Percentiles rank a stretch among this genome's conserved stretches.
Conservation (phyloP, 202 grass and related monocot genomes). For the Zoysia matrella region DNA sequence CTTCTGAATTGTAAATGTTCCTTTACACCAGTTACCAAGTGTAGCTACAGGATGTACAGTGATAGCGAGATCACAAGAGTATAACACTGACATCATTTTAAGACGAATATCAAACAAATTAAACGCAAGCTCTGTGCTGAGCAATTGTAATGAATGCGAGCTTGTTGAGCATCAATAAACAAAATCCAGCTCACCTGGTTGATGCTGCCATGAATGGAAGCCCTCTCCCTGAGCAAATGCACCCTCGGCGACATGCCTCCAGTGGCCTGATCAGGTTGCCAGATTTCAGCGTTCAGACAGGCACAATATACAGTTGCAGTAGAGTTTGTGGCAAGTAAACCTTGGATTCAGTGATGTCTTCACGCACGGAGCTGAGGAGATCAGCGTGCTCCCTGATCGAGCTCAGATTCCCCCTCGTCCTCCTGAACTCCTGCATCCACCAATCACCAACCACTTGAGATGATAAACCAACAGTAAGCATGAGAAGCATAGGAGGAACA, state of each 20-base stretch:
- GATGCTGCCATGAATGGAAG: constrained; percentile 95
- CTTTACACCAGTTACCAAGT: not conserved
- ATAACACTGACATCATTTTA: not conserved
- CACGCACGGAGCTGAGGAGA: constrained; percentile 83
- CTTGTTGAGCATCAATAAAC: not conserved
- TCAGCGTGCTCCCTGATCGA: constrained; percentile 95
- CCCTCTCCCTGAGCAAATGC: constrained; percentile 91
- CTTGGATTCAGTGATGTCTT: constrained; percentile 96
- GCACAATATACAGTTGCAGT: constrained; percentile 3
- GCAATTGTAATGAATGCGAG: not conserved
- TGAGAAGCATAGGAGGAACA: not conserved
- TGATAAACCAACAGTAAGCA: not conserved
- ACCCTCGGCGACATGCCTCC: constrained; percentile 87
- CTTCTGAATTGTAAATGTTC: not conserved
- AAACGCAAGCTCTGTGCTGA: not conserved
- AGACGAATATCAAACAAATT: not conserved
- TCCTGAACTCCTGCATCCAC: constrained; percentile 75
- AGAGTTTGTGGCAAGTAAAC: constrained; percentile 30
- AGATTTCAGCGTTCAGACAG: constrained; percentile 18
- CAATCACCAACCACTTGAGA: not conserved
- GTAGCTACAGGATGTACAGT: not conserved
- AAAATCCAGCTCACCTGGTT: constrained; percentile 56
- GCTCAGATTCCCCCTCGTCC: constrained; percentile 89
- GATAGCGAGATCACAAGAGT: constrained; percentile 2
- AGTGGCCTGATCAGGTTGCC: constrained; percentile 56